phyloP scores from a whole-genome alignment of 2,329 filamentous ascomycete species.

The Zelopaecilomyces penicillatus region DNA sequence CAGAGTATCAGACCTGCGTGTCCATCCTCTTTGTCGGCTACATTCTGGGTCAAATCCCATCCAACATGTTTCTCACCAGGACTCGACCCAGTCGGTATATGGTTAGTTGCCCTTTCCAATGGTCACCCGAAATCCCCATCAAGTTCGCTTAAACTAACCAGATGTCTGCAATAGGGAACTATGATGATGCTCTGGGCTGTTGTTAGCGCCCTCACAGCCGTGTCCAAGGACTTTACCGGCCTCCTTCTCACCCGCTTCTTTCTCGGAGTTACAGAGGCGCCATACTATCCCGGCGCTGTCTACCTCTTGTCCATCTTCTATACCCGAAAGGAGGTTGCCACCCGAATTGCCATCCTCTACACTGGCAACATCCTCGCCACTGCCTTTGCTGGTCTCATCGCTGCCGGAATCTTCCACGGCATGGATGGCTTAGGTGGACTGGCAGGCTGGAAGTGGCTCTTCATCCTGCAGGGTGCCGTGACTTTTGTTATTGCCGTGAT shows the following conservation, averaged over 20 bases:
- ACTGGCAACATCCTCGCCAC: slow-evolving; percentile 58
- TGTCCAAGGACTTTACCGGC: slow-evolving; percentile 38
- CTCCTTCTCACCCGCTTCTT: slow-evolving; percentile 40
- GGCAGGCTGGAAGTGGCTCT: slow-evolving; percentile 55
- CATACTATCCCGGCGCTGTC: slow-evolving; percentile 42
- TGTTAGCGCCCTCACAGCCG: slow-evolving; percentile 38
- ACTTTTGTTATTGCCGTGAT: slow-evolving; percentile 21
- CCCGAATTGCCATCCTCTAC: slow-evolving; percentile 50
- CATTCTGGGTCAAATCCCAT: slow-evolving; percentile 33
- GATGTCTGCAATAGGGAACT: neutral
- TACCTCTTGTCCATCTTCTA: slow-evolving; percentile 45
- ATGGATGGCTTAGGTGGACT: slow-evolving; percentile 38
- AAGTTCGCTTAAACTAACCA: neutral
- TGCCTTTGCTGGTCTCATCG: slow-evolving; percentile 56
- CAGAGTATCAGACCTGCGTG: slow-evolving; percentile 23
- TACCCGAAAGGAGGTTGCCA: slow-evolving; percentile 54
- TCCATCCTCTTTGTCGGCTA: slow-evolving; percentile 34
- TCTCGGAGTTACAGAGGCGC: slow-evolving; percentile 38
- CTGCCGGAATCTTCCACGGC: slow-evolving; percentile 46
- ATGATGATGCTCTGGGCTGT: slow-evolving; percentile 39
- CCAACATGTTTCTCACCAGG: slow-evolving; percentile 37
- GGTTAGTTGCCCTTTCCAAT: slow-evolving; percentile 15
- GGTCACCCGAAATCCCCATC: slow-evolving; percentile 10
- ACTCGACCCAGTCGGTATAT: slow-evolving; percentile 34
- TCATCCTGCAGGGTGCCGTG: slow-evolving; percentile 56